phyloP scores from a whole-genome alignment of 345 rosid genomes.

The Heritiera fomes region DNA sequence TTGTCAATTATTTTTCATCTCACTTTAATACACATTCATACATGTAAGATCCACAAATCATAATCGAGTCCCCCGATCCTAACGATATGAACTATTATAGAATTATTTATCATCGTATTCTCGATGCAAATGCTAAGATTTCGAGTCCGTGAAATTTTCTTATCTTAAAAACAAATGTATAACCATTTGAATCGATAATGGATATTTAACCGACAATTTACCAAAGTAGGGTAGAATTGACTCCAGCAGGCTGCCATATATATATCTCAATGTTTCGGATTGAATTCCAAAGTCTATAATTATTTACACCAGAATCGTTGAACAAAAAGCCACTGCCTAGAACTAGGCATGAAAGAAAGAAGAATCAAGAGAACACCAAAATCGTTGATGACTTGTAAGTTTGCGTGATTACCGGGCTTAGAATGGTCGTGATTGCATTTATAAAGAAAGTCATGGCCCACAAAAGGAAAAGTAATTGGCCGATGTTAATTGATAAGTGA shows the following conservation, averaged over 20 bases:
- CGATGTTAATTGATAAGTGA: conserved; percentile 16
- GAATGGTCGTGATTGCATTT: not conserved
- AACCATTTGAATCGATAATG: too few relatives aligned
- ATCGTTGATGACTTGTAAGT: not conserved
- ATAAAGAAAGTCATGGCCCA: conserved; percentile 16
- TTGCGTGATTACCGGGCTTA: conserved; percentile 31
- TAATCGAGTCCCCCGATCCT: too few relatives aligned
- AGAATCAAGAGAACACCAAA: not conserved
- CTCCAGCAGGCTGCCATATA: not conserved
- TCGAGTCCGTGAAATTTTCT: too few relatives aligned
- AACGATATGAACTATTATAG: too few relatives aligned
- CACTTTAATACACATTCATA: too few relatives aligned
- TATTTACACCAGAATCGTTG: not conserved
- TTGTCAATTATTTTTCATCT: not conserved
- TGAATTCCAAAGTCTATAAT: not conserved
- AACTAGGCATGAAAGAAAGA: not conserved
- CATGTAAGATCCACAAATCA: too few relatives aligned
- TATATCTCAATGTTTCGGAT: not conserved
- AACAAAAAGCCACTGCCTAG: not conserved
- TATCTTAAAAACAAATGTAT: too few relatives aligned
- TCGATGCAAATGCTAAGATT: too few relatives aligned
- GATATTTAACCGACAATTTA: not conserved
- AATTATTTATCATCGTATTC: too few relatives aligned
- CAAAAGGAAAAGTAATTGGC: not conserved
- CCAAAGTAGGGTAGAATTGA: not conserved